These are phyloP conservation scores for Excoecaria cochinchinensis DNA, from an alignment of 345 rosid genomes.

Conservation along the genomic window DNA sequence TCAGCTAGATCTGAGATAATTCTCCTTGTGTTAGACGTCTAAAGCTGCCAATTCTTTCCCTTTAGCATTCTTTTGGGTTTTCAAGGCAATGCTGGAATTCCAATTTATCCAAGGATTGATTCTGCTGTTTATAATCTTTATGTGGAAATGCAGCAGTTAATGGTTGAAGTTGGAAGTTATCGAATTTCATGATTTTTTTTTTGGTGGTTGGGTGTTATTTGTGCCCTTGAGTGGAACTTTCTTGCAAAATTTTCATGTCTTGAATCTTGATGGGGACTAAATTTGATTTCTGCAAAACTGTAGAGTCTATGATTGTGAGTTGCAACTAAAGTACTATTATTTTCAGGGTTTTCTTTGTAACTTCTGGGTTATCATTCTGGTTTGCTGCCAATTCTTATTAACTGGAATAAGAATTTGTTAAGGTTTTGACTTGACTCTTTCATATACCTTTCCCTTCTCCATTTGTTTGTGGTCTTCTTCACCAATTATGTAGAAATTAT, in stretches of 20 bases:
- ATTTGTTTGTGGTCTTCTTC: not conserved
- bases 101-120: conserved; percentile 12
- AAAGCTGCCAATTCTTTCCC: conserved; percentile 6
- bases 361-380: not conserved
- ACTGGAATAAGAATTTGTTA: conserved; percentile 19
- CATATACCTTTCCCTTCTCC: not conserved
- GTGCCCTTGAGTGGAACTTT: not conserved
- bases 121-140: not conserved
- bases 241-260: not conserved
- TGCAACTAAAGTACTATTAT: not conserved
- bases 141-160: not conserved
- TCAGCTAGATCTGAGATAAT: conserved; percentile 37
- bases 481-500: conserved; percentile 1
- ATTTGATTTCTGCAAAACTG: conserved; percentile 5
- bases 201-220: not conserved
- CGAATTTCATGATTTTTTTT: not conserved
- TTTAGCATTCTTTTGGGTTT: not conserved
- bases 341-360: not conserved
- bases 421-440: conserved; percentile 15
- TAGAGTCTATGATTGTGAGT: not conserved
- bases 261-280: not conserved
- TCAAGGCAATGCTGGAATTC: conserved; percentile 6
- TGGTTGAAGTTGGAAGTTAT: not conserved
- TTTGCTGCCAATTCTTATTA: not conserved
- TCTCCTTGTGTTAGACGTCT: conserved; percentile 5